Base-by-base conservation (phyloP, 805 yeast species). In the Wickerhamiella siamensis region DNA sequence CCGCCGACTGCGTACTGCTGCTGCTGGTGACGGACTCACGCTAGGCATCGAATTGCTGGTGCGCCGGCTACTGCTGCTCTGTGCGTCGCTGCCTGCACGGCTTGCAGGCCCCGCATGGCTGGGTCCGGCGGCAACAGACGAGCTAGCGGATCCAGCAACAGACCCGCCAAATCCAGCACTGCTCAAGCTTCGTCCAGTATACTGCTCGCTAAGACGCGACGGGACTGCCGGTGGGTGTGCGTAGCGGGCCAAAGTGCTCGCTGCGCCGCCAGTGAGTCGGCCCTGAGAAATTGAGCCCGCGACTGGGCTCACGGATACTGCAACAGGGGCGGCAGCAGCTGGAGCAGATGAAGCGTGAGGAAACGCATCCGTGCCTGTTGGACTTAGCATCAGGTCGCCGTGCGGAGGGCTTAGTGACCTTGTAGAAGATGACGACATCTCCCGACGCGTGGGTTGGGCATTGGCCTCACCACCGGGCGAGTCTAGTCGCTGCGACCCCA, bases 141-240 rank as follows among this genome's bases (percentile, higher is more conserved):
- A n/a, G n/a, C n/a, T n/a, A n/a, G n/a, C n/a, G n/a, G n/a, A n/a
- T n/a, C n/a, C n/a, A n/a, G n/a, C n/a, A n/a, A n/a, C n/a, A n/a
- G n/a, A n/a, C n/a, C n/a, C n/a, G n/a, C n/a, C n/a, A n/a, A n/a
- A n/a, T n/a, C n/a, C n/a, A n/a, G n/a, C n/a, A n/a, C n/a, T n/a
- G n/a, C n/a, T n/a, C n/a, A n/a, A n/a, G 29, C 29, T 24, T 24
- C 29, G 29, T 24, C 29, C 54, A 8, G 50, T 47, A 16, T 54
- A 46, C 24, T 58, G 61, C 39, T 58, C 62, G 37, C 59, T 55
- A 24, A 61, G 47, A 14, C 65, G 52, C 6, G 65, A 60, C 15
- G 65, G 63, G 33, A 55, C 47, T n/a, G 56, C 50, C 2, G 64
- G 64, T 3, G 55, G 48, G 43, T 60, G 57, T 33, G 55, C 21